Evolutionary conservation across 2,329 filamentous ascomycete species (phyloP).

Genomic region (Alternaria sp.): DNA sequence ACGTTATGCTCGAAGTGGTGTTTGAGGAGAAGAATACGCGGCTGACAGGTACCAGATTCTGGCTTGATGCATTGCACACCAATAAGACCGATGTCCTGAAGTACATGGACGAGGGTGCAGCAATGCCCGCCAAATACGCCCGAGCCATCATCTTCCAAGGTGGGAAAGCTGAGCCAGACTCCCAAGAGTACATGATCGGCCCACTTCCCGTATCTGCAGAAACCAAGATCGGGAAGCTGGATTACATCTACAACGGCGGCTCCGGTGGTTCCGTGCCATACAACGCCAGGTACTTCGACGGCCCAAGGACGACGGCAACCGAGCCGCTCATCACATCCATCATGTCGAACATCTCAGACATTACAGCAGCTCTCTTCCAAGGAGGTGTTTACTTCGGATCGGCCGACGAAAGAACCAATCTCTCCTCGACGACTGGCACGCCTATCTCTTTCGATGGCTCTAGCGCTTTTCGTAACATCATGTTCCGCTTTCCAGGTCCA

Average conservation of each 20-base stretch:
- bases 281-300: slow-evolving; percentile 35
- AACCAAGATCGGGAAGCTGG: slow-evolving; percentile 34
- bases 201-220: slow-evolving; percentile 53
- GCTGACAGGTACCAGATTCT: slow-evolving; percentile 32
- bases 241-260: slow-evolving; percentile 46
- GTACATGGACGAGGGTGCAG: slow-evolving; percentile 51
- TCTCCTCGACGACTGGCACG: slow-evolving; percentile 37
- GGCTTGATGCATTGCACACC: slow-evolving; percentile 56
- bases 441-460: slow-evolving; percentile 49
- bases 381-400: slow-evolving; percentile 34
- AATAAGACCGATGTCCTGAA: slow-evolving; percentile 58
- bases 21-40: not conserved
- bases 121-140: slow-evolving; percentile 52
- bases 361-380: slow-evolving; percentile 50
- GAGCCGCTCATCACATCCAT: slow-evolving; percentile 48
- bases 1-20: not conserved
- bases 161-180: slow-evolving; percentile 51
- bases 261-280: slow-evolving; percentile 38
- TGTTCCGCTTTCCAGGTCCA: slow-evolving; percentile 53
- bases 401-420: slow-evolving; percentile 25
- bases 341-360: slow-evolving; percentile 56
- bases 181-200: slow-evolving; percentile 56
- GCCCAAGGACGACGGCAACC: slow-evolving; percentile 30
- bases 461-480: slow-evolving; percentile 49
- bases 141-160: slow-evolving; percentile 56